phyloP scores from a whole-genome alignment of 768 basidiomycete species.

The Phanerodontia chrysosporium region DNA sequence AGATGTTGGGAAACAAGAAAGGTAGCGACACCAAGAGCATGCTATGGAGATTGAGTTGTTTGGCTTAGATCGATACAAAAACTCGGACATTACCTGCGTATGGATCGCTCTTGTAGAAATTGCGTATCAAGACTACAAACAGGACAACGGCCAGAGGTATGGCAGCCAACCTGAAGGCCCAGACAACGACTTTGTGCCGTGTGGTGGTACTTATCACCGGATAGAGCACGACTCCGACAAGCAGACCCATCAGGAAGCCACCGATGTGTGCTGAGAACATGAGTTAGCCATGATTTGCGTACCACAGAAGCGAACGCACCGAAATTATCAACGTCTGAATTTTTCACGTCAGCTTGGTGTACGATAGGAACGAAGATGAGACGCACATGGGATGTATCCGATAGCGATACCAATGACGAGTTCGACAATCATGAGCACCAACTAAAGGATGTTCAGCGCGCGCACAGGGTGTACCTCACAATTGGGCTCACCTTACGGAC shows the following conservation, averaged over 20 bases:
- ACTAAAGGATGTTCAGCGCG: conserved; percentile 35
- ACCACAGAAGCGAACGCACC: conserved; percentile 36
- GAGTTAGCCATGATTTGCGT: not conserved
- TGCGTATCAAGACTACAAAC: conserved; percentile 76
- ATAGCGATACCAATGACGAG: conserved; percentile 82
- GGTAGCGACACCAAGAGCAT: conserved; percentile 82
- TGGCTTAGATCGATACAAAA: not conserved
- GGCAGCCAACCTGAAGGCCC: conserved; percentile 67
- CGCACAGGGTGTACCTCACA: not conserved
- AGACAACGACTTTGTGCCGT: conserved; percentile 67
- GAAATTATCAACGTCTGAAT: conserved; percentile 83
- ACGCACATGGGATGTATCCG: conserved; percentile 77
- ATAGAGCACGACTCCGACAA: conserved; percentile 80
- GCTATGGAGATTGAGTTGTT: conserved; percentile 38
- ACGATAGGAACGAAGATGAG: not conserved
- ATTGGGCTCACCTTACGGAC: conserved; percentile 58
- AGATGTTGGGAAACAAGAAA: conserved; percentile 83
- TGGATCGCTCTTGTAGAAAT: conserved; percentile 89
- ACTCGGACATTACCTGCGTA: conserved; percentile 56
- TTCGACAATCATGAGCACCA: conserved; percentile 82
- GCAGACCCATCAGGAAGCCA: conserved; percentile 79
- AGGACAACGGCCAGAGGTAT: conserved; percentile 74
- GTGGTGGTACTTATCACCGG: conserved; percentile 83
- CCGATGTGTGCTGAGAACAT: conserved; percentile 68
- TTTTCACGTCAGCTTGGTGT: not conserved